These are phyloP conservation scores for Lactarius quietus DNA, from an alignment of 768 basidiomycete genomes.

Conservation along the genomic window DNA sequence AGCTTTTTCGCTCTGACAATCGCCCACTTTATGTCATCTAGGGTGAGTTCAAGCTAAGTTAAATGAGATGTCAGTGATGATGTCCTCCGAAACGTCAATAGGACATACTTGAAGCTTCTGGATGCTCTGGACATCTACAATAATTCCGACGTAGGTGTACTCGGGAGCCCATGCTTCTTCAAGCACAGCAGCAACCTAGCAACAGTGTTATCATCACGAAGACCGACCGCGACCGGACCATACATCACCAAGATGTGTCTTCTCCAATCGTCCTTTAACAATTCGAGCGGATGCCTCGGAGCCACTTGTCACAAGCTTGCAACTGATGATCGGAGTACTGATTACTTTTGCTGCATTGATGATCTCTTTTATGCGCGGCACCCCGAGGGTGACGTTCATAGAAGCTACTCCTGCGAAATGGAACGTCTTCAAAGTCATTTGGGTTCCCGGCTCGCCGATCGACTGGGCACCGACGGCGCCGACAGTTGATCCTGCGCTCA, in stretches of 20 bases:
- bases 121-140: constrained; percentile 85
- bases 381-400: constrained; percentile 99
- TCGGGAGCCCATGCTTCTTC: constrained; percentile 96
- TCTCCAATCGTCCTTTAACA: constrained; percentile 94
- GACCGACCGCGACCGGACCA: constrained; percentile 28
- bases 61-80: neutral
- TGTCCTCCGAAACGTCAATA: neutral
- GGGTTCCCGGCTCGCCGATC: constrained; percentile 98
- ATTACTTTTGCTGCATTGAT: constrained; percentile 98
- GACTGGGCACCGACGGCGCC: constrained; percentile 99
- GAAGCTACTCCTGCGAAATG: constrained; percentile 99
- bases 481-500: constrained; percentile 81
- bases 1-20: constrained; percentile 84
- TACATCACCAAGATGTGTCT: constrained; percentile 92
- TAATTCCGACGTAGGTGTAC: constrained; percentile 90
- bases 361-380: constrained; percentile 99
- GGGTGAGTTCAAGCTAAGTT: constrained; percentile 78
- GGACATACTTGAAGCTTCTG: constrained; percentile 74
- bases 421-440: constrained; percentile 99
- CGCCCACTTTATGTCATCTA: constrained; percentile 92
- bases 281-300: constrained; percentile 96
- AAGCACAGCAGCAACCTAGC: constrained; percentile 81
- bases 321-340: constrained; percentile 97
- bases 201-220: constrained; percentile 2
- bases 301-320: constrained; percentile 79